Conservation (phyloP, 2,329 filamentous ascomycete species). For the Stromatinia cepivora region DNA sequence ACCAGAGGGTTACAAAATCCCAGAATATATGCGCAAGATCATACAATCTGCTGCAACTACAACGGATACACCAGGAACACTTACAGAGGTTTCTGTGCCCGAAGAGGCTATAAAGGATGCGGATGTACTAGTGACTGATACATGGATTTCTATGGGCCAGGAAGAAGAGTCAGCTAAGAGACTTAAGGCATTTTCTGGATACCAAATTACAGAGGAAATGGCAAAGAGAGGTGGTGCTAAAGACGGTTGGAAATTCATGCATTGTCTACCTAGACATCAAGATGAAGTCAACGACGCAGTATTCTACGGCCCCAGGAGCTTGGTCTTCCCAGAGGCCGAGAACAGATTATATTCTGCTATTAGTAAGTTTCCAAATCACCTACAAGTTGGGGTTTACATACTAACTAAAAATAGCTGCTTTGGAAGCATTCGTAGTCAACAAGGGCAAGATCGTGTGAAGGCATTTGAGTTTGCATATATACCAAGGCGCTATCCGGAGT, state of each 20-base stretch:
- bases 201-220: conserved; percentile 86
- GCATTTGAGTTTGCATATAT: conserved; percentile 8
- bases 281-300: conserved; percentile 96
- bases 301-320: conserved; percentile 80
- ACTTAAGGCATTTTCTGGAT: conserved; percentile 80
- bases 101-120: conserved; percentile 83
- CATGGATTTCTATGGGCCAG: conserved; percentile 98
- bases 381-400: neutral
- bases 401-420: conserved; percentile 53
- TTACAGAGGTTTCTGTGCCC: conserved; percentile 75
- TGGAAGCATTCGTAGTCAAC: conserved; percentile 93
- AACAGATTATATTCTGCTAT: conserved; percentile 92
- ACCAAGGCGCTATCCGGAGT: conserved; percentile 20
- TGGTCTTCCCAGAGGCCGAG: conserved; percentile 93
- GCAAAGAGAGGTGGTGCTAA: conserved; percentile 84
- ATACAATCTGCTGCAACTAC: conserved; percentile 64
- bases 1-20: conserved; percentile 81
- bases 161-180: conserved; percentile 79
- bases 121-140: conserved; percentile 91
- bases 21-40: conserved; percentile 68
- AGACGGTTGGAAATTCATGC: conserved; percentile 94
- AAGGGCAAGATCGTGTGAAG: conserved; percentile 68
- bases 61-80: conserved; percentile 60
- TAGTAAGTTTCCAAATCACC: conserved; percentile 49
- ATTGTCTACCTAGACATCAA: conserved; percentile 86